A percentile compares a stretch with the other conserved stretches of the same genome.
Evolutionary conservation across 2,329 filamentous ascomycete species (phyloP).

Genomic region (Balansia obtecta): DNA sequence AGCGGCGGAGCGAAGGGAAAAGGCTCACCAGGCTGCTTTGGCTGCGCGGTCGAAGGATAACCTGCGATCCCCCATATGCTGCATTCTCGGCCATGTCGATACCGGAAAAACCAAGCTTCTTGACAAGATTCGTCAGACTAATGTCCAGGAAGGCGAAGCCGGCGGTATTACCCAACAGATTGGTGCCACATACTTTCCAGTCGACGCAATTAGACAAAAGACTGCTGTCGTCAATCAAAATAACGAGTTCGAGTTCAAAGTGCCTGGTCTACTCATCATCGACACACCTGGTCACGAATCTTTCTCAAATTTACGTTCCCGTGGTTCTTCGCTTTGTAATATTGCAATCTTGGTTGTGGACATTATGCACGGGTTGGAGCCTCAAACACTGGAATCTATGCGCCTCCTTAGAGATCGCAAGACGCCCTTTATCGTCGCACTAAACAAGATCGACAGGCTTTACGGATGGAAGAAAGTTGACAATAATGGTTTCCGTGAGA

Average conservation of each 20-base stretch:
- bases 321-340: constrained; percentile 96
- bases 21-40: constrained; percentile 81
- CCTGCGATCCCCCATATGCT: constrained; percentile 94
- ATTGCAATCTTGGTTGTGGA: constrained; percentile 98
- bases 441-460: constrained; percentile 99
- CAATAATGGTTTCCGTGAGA: constrained; percentile 97
- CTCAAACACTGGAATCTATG: constrained; percentile 96
- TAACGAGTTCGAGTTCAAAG: constrained; percentile 86
- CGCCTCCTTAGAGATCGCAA: constrained; percentile 81
- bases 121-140: constrained; percentile 96
- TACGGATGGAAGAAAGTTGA: constrained; percentile 98
- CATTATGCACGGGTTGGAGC: constrained; percentile 99
- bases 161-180: constrained; percentile 99
- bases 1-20: constrained; percentile 76
- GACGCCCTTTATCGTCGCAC: constrained; percentile 94
- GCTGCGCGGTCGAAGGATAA: constrained; percentile 88
- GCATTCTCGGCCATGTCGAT: constrained; percentile 99
- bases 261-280: constrained; percentile 90
- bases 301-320: constrained; percentile 93
- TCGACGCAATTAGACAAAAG: constrained; percentile 86
- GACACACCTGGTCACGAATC: constrained; percentile 99
- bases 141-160: constrained; percentile 97
- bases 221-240: constrained; percentile 88
- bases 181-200: constrained; percentile 97
- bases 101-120: constrained; percentile 99